These are phyloP conservation scores for Annona squamosa DNA, from an alignment of 164 flowering plant genomes.

Conservation along the genomic window DNA sequence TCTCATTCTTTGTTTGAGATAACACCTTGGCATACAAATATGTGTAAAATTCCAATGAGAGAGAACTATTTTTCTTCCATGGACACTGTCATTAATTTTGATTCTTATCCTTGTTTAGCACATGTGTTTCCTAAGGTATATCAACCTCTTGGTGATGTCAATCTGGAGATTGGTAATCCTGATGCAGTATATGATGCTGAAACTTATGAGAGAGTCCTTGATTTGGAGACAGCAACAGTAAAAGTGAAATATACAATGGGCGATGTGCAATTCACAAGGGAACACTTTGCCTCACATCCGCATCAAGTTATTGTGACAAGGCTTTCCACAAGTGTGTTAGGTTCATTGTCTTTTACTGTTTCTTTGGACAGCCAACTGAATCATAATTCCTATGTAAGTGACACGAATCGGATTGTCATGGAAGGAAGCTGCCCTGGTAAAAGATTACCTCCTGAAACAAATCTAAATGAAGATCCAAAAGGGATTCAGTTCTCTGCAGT, in stretches of 20 bases:
- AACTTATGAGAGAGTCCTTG: slow-evolving; percentile 73
- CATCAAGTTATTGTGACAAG: slow-evolving; percentile 75
- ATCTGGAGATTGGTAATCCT: slow-evolving; percentile 69
- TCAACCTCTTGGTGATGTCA: slow-evolving; percentile 85
- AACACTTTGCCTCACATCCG: slow-evolving; percentile 75
- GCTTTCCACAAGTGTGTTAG: slow-evolving; percentile 60
- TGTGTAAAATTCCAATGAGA: not conserved
- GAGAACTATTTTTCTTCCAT: not conserved
- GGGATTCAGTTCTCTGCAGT: slow-evolving; percentile 72
- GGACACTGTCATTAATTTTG: not conserved
- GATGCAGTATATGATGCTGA: slow-evolving; percentile 38
- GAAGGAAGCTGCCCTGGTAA: slow-evolving; percentile 73
- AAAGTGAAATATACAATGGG: slow-evolving; percentile 52
- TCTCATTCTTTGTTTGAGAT: not conserved
- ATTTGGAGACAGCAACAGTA: slow-evolving; percentile 76
- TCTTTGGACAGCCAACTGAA: slow-evolving; percentile 71
- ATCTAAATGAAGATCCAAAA: slow-evolving; percentile 39
- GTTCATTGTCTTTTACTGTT: slow-evolving; percentile 63
- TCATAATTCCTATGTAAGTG: slow-evolving; percentile 43
- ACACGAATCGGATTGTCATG: slow-evolving; percentile 55
- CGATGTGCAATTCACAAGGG: slow-evolving; percentile 59
- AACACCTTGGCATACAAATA: not conserved
- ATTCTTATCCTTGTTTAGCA: not conserved
- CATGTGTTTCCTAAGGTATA: slow-evolving; percentile 54
- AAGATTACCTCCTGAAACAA: slow-evolving; percentile 39